Percentiles rank a stretch among this genome's conserved stretches.
Evolutionary conservation across 75 land plant species (phyloP).

Genomic region (Sequoia sempervirens): DNA sequence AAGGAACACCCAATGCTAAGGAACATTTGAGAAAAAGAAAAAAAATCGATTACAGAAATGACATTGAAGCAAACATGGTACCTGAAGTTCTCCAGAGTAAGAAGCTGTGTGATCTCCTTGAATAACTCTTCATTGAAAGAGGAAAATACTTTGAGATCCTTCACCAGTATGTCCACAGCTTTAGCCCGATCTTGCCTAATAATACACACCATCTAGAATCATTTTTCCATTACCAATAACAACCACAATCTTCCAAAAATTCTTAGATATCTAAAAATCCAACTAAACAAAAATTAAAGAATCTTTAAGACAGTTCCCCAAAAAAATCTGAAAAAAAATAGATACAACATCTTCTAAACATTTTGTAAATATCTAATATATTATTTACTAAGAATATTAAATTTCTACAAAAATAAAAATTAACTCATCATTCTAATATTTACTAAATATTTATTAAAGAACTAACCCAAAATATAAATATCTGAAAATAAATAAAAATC

Average conservation of each 20-base stretch:
- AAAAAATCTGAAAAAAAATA: too few species aligned
- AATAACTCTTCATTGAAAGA: conserved; percentile 66
- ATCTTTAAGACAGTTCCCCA: too few species aligned
- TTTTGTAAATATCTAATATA: too few species aligned
- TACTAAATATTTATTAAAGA: too few species aligned
- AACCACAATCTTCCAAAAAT: neutral
- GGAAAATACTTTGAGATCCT: conserved; percentile 57
- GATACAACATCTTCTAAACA: too few species aligned
- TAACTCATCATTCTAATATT: too few species aligned
- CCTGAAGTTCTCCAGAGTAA: conserved; percentile 72
- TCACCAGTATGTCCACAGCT: conserved; percentile 63
- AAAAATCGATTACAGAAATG: neutral
- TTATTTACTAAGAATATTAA: too few species aligned
- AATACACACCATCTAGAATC: neutral
- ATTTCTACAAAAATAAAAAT: too few species aligned
- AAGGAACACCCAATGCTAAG: neutral
- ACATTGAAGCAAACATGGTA: neutral
- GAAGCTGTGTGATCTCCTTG: conserved; percentile 70
- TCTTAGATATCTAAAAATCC: too few species aligned
- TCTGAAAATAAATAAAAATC: neutral
- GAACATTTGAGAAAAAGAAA: neutral
- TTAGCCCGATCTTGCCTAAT: conserved; percentile 54
- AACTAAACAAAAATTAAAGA: too few species aligned
- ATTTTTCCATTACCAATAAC: neutral
- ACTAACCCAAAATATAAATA: neutral